Base-by-base conservation (phyloP, 2,329 filamentous ascomycete species). In the Myriosclerotinia scirpicola region DNA sequence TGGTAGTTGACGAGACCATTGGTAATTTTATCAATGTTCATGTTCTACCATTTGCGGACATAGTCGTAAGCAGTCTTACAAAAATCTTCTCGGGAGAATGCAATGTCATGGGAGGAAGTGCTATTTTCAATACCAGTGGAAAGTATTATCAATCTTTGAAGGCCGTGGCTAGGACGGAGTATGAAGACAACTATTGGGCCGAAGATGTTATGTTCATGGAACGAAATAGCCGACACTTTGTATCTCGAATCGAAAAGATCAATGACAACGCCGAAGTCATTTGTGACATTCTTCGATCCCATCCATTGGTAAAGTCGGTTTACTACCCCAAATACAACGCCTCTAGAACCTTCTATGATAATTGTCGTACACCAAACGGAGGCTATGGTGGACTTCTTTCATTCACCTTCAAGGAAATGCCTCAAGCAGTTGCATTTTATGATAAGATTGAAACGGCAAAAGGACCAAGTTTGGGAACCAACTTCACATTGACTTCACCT, bases 11-110 rank as follows among this genome's bases (percentile, higher is more conserved):
- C 78, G 95, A 99, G 79, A 98, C 95, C 0, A 92, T 99, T 68
- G 94, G 94, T 72, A 99, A 95, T 66, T 97, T 97, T 76, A 88
- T 96, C 75, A 99, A 99, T 76, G 89, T 97, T 73, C 92, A 98
- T 76, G 92, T 99, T 5, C 84, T 99, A 6, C 92, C 90, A 3
- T 90, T 89, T 75, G 91, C 92, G 68, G 95, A 99, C 78, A 84
- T 98, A 20, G 91, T 98, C 6, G 94, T 97, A 66, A 97, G 92
- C 81, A 96, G 92, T 76, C 82, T 99, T 67, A 98, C 95, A 59
- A 99, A 99, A 78, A 90, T 98, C 64, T 99, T 99, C 80, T 96
- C 92, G 66, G 95, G 95, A 61, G 95, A 97, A 78, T 95, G 92
- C 77, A 98, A 99, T 77, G 95, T 99, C 71, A 98, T 98, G 94